A percentile compares a stretch with the other conserved stretches of the same genome.
These are phyloP conservation scores for Escovopsis sp. DNA, from an alignment of 2,329 filamentous ascomycete species.

Conservation along the genomic window DNA sequence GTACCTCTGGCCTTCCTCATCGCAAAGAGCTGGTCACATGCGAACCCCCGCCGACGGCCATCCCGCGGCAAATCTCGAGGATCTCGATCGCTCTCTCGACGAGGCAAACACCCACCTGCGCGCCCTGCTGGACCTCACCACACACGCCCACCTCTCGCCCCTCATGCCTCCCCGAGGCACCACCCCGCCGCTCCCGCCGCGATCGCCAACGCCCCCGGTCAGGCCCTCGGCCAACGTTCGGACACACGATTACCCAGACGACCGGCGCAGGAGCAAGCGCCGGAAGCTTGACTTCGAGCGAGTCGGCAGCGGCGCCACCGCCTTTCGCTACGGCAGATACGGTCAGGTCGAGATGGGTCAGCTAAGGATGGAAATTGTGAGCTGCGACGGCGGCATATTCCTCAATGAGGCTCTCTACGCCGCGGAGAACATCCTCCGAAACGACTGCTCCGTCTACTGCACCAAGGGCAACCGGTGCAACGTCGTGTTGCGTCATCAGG, in stretches of 20 bases:
- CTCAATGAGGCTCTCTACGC: slow-evolving; percentile 47
- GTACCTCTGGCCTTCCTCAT: slow-evolving; percentile 11
- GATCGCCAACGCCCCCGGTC: no score
- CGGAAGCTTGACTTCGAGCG: slow-evolving; percentile 55
- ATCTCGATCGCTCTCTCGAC: slow-evolving; percentile 24
- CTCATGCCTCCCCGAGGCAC: slow-evolving; percentile 13
- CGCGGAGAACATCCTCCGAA: slow-evolving; percentile 67
- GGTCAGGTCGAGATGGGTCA: slow-evolving; percentile 75
- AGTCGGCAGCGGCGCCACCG: slow-evolving; percentile 30
- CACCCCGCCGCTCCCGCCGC: slow-evolving; percentile 13
- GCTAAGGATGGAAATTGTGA: slow-evolving; percentile 74
- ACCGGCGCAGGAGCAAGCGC: slow-evolving; percentile 44
- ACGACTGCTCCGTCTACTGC: slow-evolving; percentile 77
- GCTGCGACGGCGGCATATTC: slow-evolving; percentile 69
- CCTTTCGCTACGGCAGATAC: slow-evolving; percentile 69
- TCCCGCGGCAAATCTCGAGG: slow-evolving; percentile 16
- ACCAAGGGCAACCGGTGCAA: slow-evolving; percentile 81
- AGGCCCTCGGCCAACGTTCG: no score
- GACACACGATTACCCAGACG: slow-evolving; percentile 26
- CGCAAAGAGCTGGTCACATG: slow-evolving; percentile 12
- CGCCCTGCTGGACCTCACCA: slow-evolving; percentile 25
- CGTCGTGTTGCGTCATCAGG: slow-evolving; percentile 68
- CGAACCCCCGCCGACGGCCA: slow-evolving; percentile 12
- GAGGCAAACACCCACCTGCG: slow-evolving; percentile 29
- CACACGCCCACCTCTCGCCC: slow-evolving; percentile 14